phyloP scores from a whole-genome alignment of 768 basidiomycete genomes.

The Pleurotus pulmonarius region DNA sequence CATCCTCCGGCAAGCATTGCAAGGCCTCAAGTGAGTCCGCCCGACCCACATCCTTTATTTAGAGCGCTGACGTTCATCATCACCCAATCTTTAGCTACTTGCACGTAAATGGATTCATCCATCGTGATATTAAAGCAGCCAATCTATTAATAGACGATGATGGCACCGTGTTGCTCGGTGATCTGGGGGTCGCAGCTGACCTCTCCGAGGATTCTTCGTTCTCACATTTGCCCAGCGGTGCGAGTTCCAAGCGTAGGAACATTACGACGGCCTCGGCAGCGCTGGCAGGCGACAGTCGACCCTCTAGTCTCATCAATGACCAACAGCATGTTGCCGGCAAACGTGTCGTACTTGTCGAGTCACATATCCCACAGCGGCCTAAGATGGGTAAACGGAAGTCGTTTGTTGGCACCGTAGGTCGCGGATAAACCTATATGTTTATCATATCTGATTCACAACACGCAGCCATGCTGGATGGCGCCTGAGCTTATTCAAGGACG shows the following conservation, averaged over 20 bases:
- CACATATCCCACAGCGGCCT: conserved; percentile 29
- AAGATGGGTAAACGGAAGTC: conserved; percentile 77
- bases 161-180: conserved; percentile 86
- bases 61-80: conserved; percentile 3
- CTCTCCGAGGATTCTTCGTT: conserved; percentile 57
- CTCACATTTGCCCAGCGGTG: conserved; percentile 11
- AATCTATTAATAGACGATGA: conserved; percentile 91
- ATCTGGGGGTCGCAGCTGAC: conserved; percentile 89
- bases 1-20: conserved; percentile 79
- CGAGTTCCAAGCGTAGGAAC: conserved; percentile 19
- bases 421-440: neutral
- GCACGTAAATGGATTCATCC: conserved; percentile 88
- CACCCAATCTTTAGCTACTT: conserved; percentile 52
- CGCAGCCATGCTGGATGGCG: conserved; percentile 93
- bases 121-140: conserved; percentile 91
- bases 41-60: conserved; percentile 1
- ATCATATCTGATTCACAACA: neutral
- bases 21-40: conserved; percentile 74
- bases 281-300: conserved; percentile 11
- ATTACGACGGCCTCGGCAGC: conserved; percentile 26
- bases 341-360: conserved; percentile 32
- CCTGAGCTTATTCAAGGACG: conserved; percentile 87
- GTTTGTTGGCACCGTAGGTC: conserved; percentile 84
- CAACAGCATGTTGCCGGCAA: conserved; percentile 16
- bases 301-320: conserved; percentile 19